phyloP scores from a whole-genome alignment of 805 yeast species.

The Scheffersomyces ergatensis region DNA sequence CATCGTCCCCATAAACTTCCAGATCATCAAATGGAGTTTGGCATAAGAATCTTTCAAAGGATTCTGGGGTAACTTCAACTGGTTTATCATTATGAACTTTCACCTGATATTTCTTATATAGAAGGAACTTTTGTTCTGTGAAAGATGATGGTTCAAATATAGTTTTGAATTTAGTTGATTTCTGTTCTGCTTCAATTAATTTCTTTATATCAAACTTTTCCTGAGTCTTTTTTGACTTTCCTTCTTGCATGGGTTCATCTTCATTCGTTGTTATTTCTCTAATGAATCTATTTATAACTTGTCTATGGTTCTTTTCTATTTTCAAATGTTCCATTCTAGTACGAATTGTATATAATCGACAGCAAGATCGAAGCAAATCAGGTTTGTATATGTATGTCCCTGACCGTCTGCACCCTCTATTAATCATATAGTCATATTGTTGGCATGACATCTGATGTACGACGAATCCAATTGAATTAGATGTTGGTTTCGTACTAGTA shows the following conservation, averaged over 20 bases:
- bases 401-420: constrained; percentile 76
- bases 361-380: constrained; percentile 71
- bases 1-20: constrained; percentile 19
- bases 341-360: constrained; percentile 76
- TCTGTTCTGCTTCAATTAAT: constrained; percentile 39
- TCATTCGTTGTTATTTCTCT: constrained; percentile 21
- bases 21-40: constrained; percentile 52
- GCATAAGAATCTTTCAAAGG: constrained; percentile 69
- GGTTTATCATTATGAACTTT: constrained; percentile 63
- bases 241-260: constrained; percentile 1
- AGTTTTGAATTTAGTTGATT: constrained; percentile 35
- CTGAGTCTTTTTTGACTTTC: constrained; percentile 8
- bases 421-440: constrained; percentile 64
- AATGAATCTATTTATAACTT: constrained; percentile 60
- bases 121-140: constrained; percentile 56
- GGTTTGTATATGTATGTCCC: constrained; percentile 65
- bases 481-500: constrained; percentile 4
- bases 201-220: constrained; percentile 22
- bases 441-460: constrained; percentile 44
- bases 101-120: constrained; percentile 71
- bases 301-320: constrained; percentile 64
- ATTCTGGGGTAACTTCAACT: constrained; percentile 38
- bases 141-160: constrained; percentile 51
- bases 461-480: constrained; percentile 31
- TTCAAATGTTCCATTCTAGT: constrained; percentile 47